Conservation (phyloP, 176 grass and related monocot species). For the Raddia guianensis region DNA sequence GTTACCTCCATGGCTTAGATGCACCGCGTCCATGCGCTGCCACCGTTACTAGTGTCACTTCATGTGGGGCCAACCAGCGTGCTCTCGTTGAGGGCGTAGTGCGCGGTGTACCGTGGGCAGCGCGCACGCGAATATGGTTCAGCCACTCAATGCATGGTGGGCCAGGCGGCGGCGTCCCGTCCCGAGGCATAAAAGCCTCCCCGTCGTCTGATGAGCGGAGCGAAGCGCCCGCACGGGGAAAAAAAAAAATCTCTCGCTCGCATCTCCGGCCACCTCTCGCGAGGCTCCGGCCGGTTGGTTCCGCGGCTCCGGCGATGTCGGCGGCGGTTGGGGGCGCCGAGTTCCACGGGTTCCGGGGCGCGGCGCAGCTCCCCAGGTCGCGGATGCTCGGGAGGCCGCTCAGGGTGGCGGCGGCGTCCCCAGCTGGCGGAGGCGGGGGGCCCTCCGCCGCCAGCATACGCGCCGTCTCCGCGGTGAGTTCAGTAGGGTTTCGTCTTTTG, state of each 20-base stretch:
- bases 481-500: background rate
- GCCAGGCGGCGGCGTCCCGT: background rate
- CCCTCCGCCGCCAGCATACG: conserved; percentile 42
- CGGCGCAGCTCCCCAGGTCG: conserved; percentile 36
- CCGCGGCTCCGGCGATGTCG: conserved; percentile 29
- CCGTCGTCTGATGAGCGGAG: background rate
- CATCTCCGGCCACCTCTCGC: background rate
- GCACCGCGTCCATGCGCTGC: conserved; percentile 22
- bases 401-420: conserved; percentile 27
- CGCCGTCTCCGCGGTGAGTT: conserved; percentile 55
- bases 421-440: background rate
- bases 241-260: conserved; percentile 11
- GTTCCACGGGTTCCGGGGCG: conserved; percentile 41
- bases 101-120: background rate
- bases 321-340: conserved; percentile 42
- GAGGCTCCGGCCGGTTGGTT: background rate
- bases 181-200: conserved; percentile 36
- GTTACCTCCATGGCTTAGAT: fast-evolving
- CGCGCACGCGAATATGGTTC: fast-evolving
- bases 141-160: background rate
- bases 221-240: conserved; percentile 19
- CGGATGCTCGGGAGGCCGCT: conserved; percentile 51
- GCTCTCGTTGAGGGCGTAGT: fast-evolving
- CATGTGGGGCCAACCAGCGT: fast-evolving
- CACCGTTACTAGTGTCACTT: fast-evolving